phyloP scores from a whole-genome alignment of 1,139 yeast genomes.

The Kurtzmaniella quercitrusa region DNA sequence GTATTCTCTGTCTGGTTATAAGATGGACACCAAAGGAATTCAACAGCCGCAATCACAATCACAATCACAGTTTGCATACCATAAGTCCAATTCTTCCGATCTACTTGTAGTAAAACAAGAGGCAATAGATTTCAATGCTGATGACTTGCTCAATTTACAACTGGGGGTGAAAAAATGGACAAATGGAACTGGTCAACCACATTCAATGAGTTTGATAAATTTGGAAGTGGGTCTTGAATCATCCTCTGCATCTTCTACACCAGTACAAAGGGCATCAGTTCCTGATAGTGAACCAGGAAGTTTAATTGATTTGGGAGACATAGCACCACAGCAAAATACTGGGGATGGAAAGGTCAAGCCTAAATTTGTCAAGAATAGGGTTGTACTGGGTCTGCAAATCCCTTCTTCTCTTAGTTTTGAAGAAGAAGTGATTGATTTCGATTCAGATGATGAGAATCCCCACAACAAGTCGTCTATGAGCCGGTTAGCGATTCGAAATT shows the following conservation, averaged over 20 bases:
- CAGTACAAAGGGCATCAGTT: conserved; percentile 13
- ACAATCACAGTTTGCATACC: background rate
- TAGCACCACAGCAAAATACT: conserved; percentile 9
- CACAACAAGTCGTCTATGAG: conserved; percentile 37
- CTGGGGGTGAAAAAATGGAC: background rate
- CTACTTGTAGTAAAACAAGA: background rate
- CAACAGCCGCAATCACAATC: background rate
- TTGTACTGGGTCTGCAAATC: conserved; percentile 23
- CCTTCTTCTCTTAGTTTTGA: conserved; percentile 33
- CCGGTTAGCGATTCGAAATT: conserved; percentile 38
- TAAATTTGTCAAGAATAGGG: conserved; percentile 29
- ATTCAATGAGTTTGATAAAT: conserved; percentile 27
- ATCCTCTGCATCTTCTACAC: conserved; percentile 23
- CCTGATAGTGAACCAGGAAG: conserved; percentile 13
- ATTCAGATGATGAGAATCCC: conserved; percentile 45
- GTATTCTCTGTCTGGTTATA: background rate
- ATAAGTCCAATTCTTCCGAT: background rate
- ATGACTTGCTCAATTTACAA: background rate
- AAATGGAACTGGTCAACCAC: background rate
- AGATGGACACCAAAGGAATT: background rate
- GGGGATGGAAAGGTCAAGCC: conserved; percentile 8
- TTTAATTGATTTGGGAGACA: conserved; percentile 31
- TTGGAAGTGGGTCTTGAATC: conserved; percentile 37
- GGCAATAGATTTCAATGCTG: background rate
- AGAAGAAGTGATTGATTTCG: conserved; percentile 47